phyloP scores from a whole-genome alignment of 805 yeast genomes.

The Wickerhamiella dianesei region DNA sequence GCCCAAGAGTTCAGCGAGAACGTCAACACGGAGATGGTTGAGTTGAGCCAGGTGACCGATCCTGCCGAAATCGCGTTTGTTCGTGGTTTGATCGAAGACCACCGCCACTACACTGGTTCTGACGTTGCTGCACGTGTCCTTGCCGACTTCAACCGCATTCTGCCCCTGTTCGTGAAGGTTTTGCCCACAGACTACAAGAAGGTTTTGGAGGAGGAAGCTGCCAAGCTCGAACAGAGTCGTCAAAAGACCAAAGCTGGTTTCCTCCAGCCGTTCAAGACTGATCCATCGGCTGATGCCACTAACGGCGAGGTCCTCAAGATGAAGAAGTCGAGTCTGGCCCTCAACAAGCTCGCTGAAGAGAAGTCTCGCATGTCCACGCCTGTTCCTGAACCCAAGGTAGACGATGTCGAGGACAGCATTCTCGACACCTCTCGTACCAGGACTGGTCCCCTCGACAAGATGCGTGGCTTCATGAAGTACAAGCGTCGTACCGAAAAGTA shows the following conservation, averaged over 20 bases:
- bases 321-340: slow-evolving; percentile 17
- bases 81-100: slow-evolving; percentile 87
- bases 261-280: slow-evolving; percentile 57
- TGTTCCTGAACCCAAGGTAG: slow-evolving; percentile 60
- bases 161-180: slow-evolving; percentile 84
- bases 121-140: slow-evolving; percentile 75
- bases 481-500: slow-evolving; percentile 77
- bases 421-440: slow-evolving; percentile 52
- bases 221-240: slow-evolving; percentile 48
- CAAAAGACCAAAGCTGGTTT: slow-evolving; percentile 44
- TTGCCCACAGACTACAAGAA: slow-evolving; percentile 84
- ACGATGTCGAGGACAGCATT: slow-evolving; percentile 82
- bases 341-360: slow-evolving; percentile 9
- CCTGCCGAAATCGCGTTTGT: slow-evolving; percentile 89
- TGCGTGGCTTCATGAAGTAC: slow-evolving; percentile 88
- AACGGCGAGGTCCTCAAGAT: slow-evolving; percentile 66
- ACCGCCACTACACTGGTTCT: slow-evolving; percentile 86
- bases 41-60: slow-evolving; percentile 59
- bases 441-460: slow-evolving; percentile 50
- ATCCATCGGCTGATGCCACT: slow-evolving; percentile 73
- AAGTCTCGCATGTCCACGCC: slow-evolving; percentile 1
- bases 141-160: slow-evolving; percentile 73
- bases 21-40: slow-evolving; percentile 73
- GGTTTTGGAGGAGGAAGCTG: slow-evolving; percentile 68
- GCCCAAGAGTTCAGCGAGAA: slow-evolving; percentile 79